Base-by-base conservation (phyloP, 106 monocot genomes). In the Ottelia alismoides region DNA sequence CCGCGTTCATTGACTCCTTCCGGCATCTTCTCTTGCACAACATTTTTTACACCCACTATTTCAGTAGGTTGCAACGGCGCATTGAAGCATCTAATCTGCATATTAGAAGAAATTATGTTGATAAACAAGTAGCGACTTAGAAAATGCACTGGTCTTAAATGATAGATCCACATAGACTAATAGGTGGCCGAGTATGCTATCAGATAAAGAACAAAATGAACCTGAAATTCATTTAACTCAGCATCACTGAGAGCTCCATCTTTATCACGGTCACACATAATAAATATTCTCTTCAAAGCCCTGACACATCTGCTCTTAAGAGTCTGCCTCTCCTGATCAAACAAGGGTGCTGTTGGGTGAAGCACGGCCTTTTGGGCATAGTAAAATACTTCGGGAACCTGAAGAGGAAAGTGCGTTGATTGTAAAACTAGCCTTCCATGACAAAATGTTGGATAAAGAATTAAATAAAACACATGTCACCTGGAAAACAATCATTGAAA, bases 21-120 rank as follows among this genome's bases (percentile, higher is more conserved):
- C 51, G 84, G 79, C 84, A 84, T 77, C 61, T 84, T 90, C 52
- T 90, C 89, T n/a, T n/a, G n/a, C n/a, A n/a, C n/a, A n/a, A n/a
- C n/a, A n/a, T n/a, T n/a, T n/a, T n/a, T n/a, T n/a, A 90, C 84
- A 49, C 77, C 80, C 18, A 32, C 59, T 57, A 90, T 84, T 69
- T 84, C 84, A 56, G 74, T 60, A 47, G 74, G 89, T 61, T 84
- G 89, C 14, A 90, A 75, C 47, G 89, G 80, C 49, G 84, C 80
- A n/a, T n/a, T n/a, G n/a, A n/a, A n/a, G n/a, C n/a, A n/a, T n/a
- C n/a, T n/a, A n/a, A n/a, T n/a, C n/a, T n/a, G n/a, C n/a, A n/a
- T n/a, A n/a, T n/a, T n/a, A n/a, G n/a, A n/a, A n/a, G n/a, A n/a
- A n/a, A n/a, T n/a, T n/a, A n/a, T n/a, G n/a, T n/a, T n/a, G n/a